phyloP scores from a whole-genome alignment of 805 yeast species.

The Monosporozyma aquatica region DNA sequence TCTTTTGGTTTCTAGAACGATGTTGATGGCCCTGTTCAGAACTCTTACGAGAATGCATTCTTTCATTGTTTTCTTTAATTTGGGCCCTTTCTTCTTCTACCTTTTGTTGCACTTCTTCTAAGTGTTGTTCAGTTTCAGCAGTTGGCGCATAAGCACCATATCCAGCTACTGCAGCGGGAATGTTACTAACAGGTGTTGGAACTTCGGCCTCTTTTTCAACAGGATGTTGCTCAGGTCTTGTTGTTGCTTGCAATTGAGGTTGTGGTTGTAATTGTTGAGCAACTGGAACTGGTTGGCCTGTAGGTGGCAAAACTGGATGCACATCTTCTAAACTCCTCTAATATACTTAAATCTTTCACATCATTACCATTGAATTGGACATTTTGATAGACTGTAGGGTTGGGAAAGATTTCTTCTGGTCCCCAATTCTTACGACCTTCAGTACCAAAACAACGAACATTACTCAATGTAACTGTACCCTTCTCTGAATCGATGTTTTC shows the following conservation, averaged over 20 bases:
- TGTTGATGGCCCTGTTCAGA: constrained; percentile 2
- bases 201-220: too few relatives aligned
- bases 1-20: constrained; percentile 9
- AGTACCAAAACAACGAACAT: constrained; percentile 81
- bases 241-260: too few relatives aligned
- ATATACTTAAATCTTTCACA: constrained; percentile 78
- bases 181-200: constrained; percentile 5
- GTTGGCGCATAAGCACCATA: constrained; percentile 29
- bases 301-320: constrained; percentile 39
- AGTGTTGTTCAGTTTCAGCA: constrained; percentile 10
- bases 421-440: constrained; percentile 79
- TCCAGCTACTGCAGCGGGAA: constrained; percentile 31
- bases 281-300: not conserved
- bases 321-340: constrained; percentile 66
- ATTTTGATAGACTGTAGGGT: constrained; percentile 56
- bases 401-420: constrained; percentile 60
- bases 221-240: too few relatives aligned
- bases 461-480: constrained; percentile 75
- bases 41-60: not conserved
- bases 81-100: constrained; percentile 1
- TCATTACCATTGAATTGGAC: constrained; percentile 87
- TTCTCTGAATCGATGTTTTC: constrained; percentile 83
- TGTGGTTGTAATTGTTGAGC: constrained; percentile 2
- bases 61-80: not conserved
- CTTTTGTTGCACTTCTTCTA: constrained; percentile 3